Evolutionary conservation across 768 basidiomycete genomes (phyloP), one percentile per base, ranked within the genome.

Genomic region (Phylloporus arenicola): DNA sequence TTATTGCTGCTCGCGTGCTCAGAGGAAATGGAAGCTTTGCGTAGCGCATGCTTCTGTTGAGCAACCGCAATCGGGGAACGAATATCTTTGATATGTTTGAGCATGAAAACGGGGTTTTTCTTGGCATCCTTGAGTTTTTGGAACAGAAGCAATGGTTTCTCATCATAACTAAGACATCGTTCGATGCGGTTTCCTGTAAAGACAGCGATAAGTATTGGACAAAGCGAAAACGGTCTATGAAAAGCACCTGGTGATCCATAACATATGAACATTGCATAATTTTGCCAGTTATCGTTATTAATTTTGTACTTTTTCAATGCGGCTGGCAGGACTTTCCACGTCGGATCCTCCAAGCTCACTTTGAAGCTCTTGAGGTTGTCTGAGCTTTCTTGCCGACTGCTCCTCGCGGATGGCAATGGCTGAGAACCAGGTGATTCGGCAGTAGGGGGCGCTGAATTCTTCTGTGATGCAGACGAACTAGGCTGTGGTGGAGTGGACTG

Each of bases 221-320:
- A 16, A 9, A 4, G 12, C 24, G 17, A 6, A 9, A 29, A 14
- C 6, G 24, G 37, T 19, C 11, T 27, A 27, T 16, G 7, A 8
- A 1, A 27, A 63, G 58, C 63, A 92, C 94, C 92, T 46, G 92
- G 76, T 47, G 86, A 85, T 11, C 94, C 95, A 68, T 95, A 97
- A 60, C 95, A 98, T 53, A 99, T 98, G 71, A 99, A 99, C 86
- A 99, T 89, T 25, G 96, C 96, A 72, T 98, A 99, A 61, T 92
- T 90, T 74, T 92, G 87, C 96, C 96, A 99, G 67, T 90, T 94
- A 56, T 98, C 96, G 58, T 91, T 91, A 68, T 95, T 92, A 70
- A 98, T 98, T 64, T 91, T 93, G 68, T 99, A 99, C 69, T 98
- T 98, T 73, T 97, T 97, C 55, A 99, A 74, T 14, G 96, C 96